These are phyloP conservation scores for Magnolia sinica DNA, from an alignment of 164 flowering plant genomes.

Conservation along the genomic window DNA sequence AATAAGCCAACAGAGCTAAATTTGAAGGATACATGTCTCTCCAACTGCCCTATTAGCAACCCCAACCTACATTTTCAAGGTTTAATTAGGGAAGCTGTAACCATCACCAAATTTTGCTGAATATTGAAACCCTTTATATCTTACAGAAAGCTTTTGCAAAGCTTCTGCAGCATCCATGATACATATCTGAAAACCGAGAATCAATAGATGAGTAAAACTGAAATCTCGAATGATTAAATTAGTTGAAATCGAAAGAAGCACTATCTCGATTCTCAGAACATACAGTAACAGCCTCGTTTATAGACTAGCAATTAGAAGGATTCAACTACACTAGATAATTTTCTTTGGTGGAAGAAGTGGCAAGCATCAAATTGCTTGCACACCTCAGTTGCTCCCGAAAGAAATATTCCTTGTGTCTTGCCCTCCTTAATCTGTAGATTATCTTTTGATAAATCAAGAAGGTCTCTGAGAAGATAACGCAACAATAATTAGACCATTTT, in stretches of 20 bases:
- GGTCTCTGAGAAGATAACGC: slow-evolving; percentile 52
- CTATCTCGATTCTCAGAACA: not conserved
- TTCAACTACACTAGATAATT: not conserved
- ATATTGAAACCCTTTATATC: slow-evolving; percentile 19
- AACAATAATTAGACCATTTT: not conserved
- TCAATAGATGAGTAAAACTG: not conserved
- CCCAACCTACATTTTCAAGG: slow-evolving; percentile 55
- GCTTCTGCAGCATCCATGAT: slow-evolving; percentile 58
- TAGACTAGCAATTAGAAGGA: not conserved
- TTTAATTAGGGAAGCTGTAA: slow-evolving; percentile 17
- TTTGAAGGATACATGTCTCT: slow-evolving; percentile 78
- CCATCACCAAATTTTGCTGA: not conserved
- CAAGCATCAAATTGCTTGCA: slow-evolving; percentile 5
- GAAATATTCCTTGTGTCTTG: slow-evolving; percentile 55
- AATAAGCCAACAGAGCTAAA: not conserved
- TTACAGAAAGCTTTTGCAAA: slow-evolving; percentile 58
- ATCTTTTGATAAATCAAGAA: slow-evolving; percentile 79
- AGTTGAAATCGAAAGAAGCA: not conserved
- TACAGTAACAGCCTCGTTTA: not conserved
- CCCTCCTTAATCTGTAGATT: slow-evolving; percentile 76
- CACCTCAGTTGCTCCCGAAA: slow-evolving; percentile 80
- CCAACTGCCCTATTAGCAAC: slow-evolving; percentile 84
- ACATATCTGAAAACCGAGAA: slow-evolving; percentile 38
- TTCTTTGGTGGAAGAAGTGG: not conserved
- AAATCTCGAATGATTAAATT: not conserved